A percentile compares a stretch with the other conserved stretches of the same genome.
phyloP scores from a whole-genome alignment of 768 basidiomycete genomes.

The Boletus tylopilopsis region DNA sequence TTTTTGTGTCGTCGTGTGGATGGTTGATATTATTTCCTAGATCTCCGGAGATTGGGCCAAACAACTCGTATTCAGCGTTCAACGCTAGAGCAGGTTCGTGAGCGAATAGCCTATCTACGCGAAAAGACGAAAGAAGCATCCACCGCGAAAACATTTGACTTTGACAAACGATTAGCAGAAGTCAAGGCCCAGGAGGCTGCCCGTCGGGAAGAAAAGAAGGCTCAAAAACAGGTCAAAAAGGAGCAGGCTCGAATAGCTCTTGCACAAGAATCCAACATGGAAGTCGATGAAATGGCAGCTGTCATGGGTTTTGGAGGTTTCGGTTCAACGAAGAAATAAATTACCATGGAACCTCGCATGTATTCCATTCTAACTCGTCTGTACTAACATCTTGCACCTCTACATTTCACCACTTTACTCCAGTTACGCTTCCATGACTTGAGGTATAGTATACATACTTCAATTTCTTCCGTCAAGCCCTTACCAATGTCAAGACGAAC shows the following conservation, averaged over 20 bases:
- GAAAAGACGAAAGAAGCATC: slow-evolving; percentile 84
- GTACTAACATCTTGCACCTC: slow-evolving; percentile 17
- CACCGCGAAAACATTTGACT: slow-evolving; percentile 88
- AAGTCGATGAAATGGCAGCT: slow-evolving; percentile 63
- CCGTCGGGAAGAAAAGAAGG: slow-evolving; percentile 69
- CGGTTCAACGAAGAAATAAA: slow-evolving; percentile 80
- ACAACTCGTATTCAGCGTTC: slow-evolving; percentile 89
- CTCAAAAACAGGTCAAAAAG: slow-evolving; percentile 74
- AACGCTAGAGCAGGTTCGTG: slow-evolving; percentile 88
- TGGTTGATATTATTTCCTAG: slow-evolving; percentile 39
- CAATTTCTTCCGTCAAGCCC: slow-evolving; percentile 13
- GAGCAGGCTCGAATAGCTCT: slow-evolving; percentile 67
- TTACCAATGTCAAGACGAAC: slow-evolving; percentile 68
- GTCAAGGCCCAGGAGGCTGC: slow-evolving; percentile 70
- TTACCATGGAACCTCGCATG: slow-evolving; percentile 30
- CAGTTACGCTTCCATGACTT: background rate
- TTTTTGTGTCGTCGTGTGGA: background rate
- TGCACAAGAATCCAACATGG: slow-evolving; percentile 45
- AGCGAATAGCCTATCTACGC: slow-evolving; percentile 81
- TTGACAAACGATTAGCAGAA: slow-evolving; percentile 82
- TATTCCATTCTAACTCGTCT: background rate
- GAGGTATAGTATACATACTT: slow-evolving; percentile 23
- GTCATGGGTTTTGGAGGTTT: slow-evolving; percentile 95
- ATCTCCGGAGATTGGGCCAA: slow-evolving; percentile 92
- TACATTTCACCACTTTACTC: slow-evolving; percentile 4